Evolutionary conservation across 1,284 basidiomycete genomes (phyloP).

Genomic region (Inonotus hispidus): DNA sequence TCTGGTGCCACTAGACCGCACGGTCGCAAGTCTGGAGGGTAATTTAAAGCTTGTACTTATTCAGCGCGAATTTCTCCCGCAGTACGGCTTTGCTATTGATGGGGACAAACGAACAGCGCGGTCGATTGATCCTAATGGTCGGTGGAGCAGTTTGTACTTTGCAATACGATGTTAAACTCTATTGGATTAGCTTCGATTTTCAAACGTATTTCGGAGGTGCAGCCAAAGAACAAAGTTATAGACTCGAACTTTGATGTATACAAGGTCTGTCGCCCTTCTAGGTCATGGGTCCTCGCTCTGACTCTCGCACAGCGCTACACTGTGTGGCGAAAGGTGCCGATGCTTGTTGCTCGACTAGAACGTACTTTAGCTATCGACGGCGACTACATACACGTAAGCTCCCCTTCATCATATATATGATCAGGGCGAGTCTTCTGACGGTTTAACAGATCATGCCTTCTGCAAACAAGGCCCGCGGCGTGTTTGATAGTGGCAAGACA

Average conservation of each 20-base stretch:
- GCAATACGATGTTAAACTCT: background rate
- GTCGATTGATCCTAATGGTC: conserved; percentile 89
- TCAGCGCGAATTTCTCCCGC: conserved; percentile 69
- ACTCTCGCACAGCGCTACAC: conserved; percentile 67
- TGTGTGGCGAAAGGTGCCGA: conserved; percentile 92
- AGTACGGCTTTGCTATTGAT: conserved; percentile 55
- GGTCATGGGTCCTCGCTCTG: background rate
- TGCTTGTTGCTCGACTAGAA: conserved; percentile 87
- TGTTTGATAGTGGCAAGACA: conserved; percentile 86
- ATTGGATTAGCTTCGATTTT: conserved; percentile 76
- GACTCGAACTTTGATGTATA: conserved; percentile 62
- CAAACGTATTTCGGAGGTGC: conserved; percentile 76
- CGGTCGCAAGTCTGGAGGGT: conserved; percentile 88
- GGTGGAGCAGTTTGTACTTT: conserved; percentile 23
- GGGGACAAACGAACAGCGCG: conserved; percentile 52
- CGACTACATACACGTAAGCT: conserved; percentile 83
- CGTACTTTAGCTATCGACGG: conserved; percentile 92
- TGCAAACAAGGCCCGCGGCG: conserved; percentile 72
- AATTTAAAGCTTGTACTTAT: conserved; percentile 83
- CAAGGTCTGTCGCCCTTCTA: conserved; percentile 49
- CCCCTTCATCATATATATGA: background rate
- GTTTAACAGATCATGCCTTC: conserved; percentile 78
- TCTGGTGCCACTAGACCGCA: conserved; percentile 90
- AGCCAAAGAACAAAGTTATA: conserved; percentile 47
- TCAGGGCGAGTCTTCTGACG: background rate